phyloP scores from a whole-genome alignment of 305 asterid species.

The Striga hermonthica region DNA sequence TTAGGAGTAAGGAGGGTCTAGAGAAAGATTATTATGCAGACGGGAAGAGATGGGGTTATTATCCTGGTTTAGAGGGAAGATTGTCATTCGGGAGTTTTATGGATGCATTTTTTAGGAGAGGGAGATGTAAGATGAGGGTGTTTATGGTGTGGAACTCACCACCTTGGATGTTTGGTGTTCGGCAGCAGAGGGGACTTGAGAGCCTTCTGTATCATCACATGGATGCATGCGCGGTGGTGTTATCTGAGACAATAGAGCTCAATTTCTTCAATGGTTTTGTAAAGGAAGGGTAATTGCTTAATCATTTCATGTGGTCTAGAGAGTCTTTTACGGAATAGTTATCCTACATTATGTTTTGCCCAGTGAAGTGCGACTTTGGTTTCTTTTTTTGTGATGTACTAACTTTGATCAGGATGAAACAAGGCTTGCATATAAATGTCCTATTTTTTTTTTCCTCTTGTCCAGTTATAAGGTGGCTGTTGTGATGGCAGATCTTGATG shows the following conservation, averaged over 20 bases:
- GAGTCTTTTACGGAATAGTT: not conserved
- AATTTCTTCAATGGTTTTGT: slow-evolving; percentile 78
- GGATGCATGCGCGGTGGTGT: slow-evolving; percentile 81
- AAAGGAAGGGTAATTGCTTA: slow-evolving; percentile 61
- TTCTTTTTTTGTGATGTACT: slow-evolving; percentile 25
- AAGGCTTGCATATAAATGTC: slow-evolving; percentile 16
- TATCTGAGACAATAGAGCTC: slow-evolving; percentile 93
- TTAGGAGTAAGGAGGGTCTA: slow-evolving; percentile 32
- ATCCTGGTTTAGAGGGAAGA: slow-evolving; percentile 64
- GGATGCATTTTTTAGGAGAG: slow-evolving; percentile 75
- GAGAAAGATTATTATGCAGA: slow-evolving; percentile 58
- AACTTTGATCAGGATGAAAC: slow-evolving; percentile 20
- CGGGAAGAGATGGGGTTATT: slow-evolving; percentile 96
- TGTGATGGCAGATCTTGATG: slow-evolving; percentile 94
- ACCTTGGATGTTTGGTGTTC: slow-evolving; percentile 82
- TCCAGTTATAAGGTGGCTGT: slow-evolving; percentile 79
- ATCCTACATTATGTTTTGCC: not conserved
- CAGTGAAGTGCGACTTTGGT: slow-evolving; percentile 18
- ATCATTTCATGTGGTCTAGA: not conserved
- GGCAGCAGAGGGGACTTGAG: slow-evolving; percentile 86
- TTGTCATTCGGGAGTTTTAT: slow-evolving; percentile 70
- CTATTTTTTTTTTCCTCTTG: slow-evolving; percentile 24
- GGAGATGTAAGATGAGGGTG: slow-evolving; percentile 62
- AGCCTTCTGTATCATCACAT: slow-evolving; percentile 70
- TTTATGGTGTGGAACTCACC: slow-evolving; percentile 99